Evolutionary conservation across 2,329 filamentous ascomycete species (phyloP).

Genomic region (Fusarium tjaetaba): DNA sequence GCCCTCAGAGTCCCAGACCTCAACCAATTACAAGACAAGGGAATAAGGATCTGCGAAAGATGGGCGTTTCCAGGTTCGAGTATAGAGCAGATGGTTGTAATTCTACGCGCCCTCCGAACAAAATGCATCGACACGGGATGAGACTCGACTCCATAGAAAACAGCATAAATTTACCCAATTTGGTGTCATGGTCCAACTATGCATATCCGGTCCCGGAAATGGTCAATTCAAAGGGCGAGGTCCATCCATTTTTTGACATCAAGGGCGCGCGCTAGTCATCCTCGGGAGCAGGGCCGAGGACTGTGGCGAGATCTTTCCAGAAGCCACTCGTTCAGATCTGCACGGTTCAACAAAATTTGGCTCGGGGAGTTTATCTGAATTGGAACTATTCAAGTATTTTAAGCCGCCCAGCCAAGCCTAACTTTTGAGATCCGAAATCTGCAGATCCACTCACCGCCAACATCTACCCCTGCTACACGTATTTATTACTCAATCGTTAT

Average conservation of each 20-base stretch:
- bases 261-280: constrained; percentile 20
- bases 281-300: background rate
- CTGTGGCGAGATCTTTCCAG: constrained; percentile 3
- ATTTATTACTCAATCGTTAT: background rate
- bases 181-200: background rate
- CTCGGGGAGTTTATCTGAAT: background rate
- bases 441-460: background rate
- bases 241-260: constrained; percentile 2
- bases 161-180: accelerated
- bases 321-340: background rate
- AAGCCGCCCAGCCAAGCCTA: background rate
- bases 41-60: constrained; percentile 30
- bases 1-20: constrained; percentile 26
- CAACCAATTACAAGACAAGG: constrained; percentile 31
- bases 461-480: background rate
- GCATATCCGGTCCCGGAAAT: background rate
- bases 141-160: background rate
- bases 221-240: background rate
- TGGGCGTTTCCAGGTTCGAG: constrained; percentile 35
- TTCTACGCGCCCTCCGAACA: constrained; percentile 28
- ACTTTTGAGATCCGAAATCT: too few relatives aligned
- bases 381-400: background rate
- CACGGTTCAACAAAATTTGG: too few relatives aligned
- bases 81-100: constrained; percentile 38
- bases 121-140: constrained; percentile 33